A percentile compares a stretch with the other conserved stretches of the same genome.
Evolutionary conservation across 2,329 filamentous ascomycete species (phyloP).

Genomic region (Botrytis cinerea): DNA sequence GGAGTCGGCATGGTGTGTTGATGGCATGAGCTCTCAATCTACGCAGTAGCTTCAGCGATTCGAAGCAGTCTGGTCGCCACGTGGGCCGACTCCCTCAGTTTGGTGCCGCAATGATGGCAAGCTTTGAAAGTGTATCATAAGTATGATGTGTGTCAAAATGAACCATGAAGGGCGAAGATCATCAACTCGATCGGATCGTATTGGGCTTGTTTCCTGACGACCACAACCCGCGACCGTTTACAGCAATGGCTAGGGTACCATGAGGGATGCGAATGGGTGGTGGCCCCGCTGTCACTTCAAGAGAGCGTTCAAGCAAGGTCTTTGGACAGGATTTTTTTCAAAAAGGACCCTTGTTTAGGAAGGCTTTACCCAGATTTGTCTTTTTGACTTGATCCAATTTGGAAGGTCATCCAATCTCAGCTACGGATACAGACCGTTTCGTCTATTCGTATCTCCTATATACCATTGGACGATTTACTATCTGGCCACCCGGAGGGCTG

Average conservation of each 20-base stretch:
- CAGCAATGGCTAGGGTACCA: conserved; percentile 21
- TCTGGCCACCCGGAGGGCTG: conserved; percentile 22
- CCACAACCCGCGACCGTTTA: conserved; percentile 22
- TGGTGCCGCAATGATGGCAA: conserved; percentile 24
- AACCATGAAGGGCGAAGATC: conserved; percentile 24
- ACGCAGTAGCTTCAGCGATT: conserved; percentile 18
- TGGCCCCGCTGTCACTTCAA: conserved; percentile 16
- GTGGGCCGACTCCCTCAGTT: conserved; percentile 26
- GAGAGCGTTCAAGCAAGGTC: conserved; percentile 9
- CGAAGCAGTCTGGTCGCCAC: conserved; percentile 25
- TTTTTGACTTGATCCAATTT: conserved; percentile 3
- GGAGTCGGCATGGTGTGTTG: conserved; percentile 37
- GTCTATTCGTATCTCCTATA: conserved; percentile 22
- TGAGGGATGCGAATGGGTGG: conserved; percentile 7
- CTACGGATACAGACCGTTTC: conserved; percentile 24
- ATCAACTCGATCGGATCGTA: conserved; percentile 22
- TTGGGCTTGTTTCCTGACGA: conserved; percentile 15
- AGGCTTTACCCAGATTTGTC: conserved; percentile 8
- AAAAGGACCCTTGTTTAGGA: conserved; percentile 9
- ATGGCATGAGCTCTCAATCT: conserved; percentile 21
- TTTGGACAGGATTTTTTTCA: not conserved
- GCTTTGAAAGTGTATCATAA: conserved; percentile 22
- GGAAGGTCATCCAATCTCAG: conserved; percentile 25
- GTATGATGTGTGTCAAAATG: conserved; percentile 16
- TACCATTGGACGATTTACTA: conserved; percentile 19